Evolutionary conservation across 2,329 filamentous ascomycete genomes (phyloP), one percentile per base, ranked within the genome.

Genomic region (Chaetomium sp.): DNA sequence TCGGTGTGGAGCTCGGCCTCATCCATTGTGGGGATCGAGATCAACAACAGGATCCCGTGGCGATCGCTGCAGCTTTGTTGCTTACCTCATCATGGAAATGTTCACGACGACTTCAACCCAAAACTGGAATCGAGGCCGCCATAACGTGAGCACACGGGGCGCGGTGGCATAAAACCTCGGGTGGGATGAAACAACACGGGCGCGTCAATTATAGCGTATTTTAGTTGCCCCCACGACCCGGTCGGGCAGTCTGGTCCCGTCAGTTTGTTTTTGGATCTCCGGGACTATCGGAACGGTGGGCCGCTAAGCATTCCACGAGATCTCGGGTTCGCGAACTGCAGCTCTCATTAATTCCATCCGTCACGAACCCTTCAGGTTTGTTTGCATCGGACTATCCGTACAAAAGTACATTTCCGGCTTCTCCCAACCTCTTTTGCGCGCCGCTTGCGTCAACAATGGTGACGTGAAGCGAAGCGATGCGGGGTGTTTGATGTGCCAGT

Each of bases 21-120:
- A 49, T 25, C 29, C 45, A 12, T 6, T 59, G 58, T 60, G 58
- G 58, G 58, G 58, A 23, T 55, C 47, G 23, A 38, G 59, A 55
- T 55, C 56, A 31, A 6, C 56, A 19, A 42, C 55, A 13, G 51
- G 45, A 47, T n/a, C n/a, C 7, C 16, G 2, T 21, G 42, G 19
- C n/a, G 45, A 47, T 47, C 45, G 45, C 16, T 42, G 38, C 38
- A 42, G 38, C 13, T 42, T 38, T 13, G 38, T 42, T 50, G 60
- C 51, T 62, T 60, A 60, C 49, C 58, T 60, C 58, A 56, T 56
- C 51, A 21, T 16, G 13, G 13, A 3, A 25, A 33, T 21, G 12
- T 19, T 25, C 16, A n/a, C 42, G 23, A 49, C 57, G 7, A 56
- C 50, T n/a, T 53, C 50, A 42, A n/a, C 38, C 16, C 38, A 42